Evolutionary conservation across 345 rosid species (phyloP).

Genomic region (Linum lewisii): DNA sequence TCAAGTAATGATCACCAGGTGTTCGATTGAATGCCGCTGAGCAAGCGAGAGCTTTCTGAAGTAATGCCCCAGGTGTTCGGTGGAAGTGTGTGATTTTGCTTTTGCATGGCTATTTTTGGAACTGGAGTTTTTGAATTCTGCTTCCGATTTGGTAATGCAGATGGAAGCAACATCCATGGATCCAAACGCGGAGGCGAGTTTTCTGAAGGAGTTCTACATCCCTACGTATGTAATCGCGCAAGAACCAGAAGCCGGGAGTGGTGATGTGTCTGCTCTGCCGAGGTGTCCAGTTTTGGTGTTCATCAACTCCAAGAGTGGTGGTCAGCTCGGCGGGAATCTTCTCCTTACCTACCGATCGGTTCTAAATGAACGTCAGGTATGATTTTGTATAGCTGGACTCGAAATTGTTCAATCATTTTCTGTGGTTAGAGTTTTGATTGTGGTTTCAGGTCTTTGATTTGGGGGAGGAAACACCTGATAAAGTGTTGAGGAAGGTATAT

Average conservation of each 20-base stretch:
- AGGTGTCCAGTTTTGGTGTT: slow-evolving; percentile 58
- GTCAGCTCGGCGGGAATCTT: slow-evolving; percentile 78
- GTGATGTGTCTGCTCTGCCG: slow-evolving; percentile 22
- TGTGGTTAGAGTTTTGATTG: not conserved
- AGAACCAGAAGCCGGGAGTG: slow-evolving; percentile 19
- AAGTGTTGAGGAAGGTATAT: slow-evolving; percentile 47
- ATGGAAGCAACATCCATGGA: slow-evolving; percentile 12
- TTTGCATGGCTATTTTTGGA: not conserved
- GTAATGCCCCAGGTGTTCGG: too few species aligned
- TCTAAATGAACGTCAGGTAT: slow-evolving; percentile 57
- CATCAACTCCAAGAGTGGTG: slow-evolving; percentile 85
- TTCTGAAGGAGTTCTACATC: slow-evolving; percentile 38
- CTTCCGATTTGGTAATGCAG: not conserved
- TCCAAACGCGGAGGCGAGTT: slow-evolving; percentile 9
- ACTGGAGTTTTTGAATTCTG: not conserved
- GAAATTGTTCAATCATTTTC: not conserved
- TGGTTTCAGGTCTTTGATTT: slow-evolving; percentile 57
- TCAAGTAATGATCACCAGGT: not conserved
- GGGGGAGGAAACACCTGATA: slow-evolving; percentile 58
- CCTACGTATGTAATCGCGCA: slow-evolving; percentile 45
- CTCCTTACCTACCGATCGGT: slow-evolving; percentile 44
- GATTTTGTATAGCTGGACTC: slow-evolving; percentile 3
- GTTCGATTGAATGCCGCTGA: not conserved
- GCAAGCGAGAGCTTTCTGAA: not conserved
- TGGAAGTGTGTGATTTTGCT: not conserved